Evolutionary conservation across 148 eudicot genomes (phyloP).

Genomic region (Drosera capensis): DNA sequence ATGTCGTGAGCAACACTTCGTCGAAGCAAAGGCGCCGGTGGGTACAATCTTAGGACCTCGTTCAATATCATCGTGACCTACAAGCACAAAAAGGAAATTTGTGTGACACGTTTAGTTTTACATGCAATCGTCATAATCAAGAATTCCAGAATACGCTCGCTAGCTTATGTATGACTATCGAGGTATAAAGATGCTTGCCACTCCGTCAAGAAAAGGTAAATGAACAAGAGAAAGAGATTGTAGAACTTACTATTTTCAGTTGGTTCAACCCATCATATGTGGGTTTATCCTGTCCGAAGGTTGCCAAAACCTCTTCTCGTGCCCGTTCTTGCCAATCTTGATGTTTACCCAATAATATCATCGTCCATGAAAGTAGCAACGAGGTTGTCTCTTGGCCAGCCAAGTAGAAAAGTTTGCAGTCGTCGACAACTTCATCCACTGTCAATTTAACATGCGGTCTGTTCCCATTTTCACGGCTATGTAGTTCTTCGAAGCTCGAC

Average conservation of each 20-base stretch:
- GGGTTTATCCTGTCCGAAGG: conserved; percentile 5
- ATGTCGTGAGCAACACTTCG: background rate
- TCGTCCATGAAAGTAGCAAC: background rate
- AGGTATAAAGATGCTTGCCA: too few relatives aligned
- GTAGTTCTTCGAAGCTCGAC: too few relatives aligned
- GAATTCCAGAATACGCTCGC: too few relatives aligned
- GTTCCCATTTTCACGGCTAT: too few relatives aligned
- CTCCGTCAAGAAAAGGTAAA: background rate
- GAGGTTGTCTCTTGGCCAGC: conserved; percentile 1
- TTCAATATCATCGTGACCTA: conserved; percentile 8
- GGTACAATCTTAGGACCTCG: conserved; percentile 8
- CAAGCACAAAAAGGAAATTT: background rate
- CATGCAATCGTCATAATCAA: too few relatives aligned
- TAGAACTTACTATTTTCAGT: background rate
- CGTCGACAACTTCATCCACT: background rate
- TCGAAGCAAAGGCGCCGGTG: background rate
- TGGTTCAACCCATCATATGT: background rate
- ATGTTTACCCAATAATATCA: background rate
- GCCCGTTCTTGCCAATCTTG: background rate
- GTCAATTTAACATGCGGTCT: too few relatives aligned
- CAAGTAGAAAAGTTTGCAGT: background rate
- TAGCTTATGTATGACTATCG: too few relatives aligned
- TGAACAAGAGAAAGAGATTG: background rate
- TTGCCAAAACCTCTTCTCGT: conserved; percentile 6
- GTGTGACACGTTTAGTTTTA: background rate